Conservation (phyloP, 768 basidiomycete species). For the Boletus pseudopeckii region DNA sequence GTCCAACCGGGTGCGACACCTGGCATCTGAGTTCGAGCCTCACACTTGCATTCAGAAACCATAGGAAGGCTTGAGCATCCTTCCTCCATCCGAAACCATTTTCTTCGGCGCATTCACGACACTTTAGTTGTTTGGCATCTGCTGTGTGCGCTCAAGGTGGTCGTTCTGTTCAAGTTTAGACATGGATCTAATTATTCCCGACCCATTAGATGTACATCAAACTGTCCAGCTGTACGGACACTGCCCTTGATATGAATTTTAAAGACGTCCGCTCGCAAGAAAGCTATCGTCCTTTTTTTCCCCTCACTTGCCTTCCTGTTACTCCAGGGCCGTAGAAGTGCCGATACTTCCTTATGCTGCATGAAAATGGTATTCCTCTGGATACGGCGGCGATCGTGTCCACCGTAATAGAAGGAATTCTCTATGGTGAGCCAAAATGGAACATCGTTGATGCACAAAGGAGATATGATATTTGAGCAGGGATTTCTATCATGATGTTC, state of each 20-base stretch:
- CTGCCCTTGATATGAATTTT: neutral
- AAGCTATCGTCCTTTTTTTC: neutral
- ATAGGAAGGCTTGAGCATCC: neutral
- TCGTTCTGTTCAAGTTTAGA: neutral
- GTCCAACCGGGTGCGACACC: too few species aligned
- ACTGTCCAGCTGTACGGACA: neutral
- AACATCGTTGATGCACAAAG: neutral
- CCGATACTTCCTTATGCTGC: neutral
- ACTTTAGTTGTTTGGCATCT: too few species aligned
- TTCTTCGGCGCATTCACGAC: neutral
- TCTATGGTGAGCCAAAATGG: neutral
- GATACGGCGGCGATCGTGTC: constrained; percentile 26
- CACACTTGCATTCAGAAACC: neutral
- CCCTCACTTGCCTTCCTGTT: neutral
- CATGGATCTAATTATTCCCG: neutral
- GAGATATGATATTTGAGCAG: constrained; percentile 8
- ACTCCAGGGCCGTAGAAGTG: too few species aligned
- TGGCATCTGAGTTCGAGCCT: neutral
- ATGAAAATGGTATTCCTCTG: constrained; percentile 9
- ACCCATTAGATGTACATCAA: neutral
- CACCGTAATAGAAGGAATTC: neutral
- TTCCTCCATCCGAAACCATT: neutral
- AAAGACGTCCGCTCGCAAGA: neutral
- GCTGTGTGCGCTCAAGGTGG: neutral
- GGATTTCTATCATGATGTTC: constrained; percentile 31